phyloP scores from a whole-genome alignment of 768 basidiomycete species.

The Neoboletus brunneissimus region DNA sequence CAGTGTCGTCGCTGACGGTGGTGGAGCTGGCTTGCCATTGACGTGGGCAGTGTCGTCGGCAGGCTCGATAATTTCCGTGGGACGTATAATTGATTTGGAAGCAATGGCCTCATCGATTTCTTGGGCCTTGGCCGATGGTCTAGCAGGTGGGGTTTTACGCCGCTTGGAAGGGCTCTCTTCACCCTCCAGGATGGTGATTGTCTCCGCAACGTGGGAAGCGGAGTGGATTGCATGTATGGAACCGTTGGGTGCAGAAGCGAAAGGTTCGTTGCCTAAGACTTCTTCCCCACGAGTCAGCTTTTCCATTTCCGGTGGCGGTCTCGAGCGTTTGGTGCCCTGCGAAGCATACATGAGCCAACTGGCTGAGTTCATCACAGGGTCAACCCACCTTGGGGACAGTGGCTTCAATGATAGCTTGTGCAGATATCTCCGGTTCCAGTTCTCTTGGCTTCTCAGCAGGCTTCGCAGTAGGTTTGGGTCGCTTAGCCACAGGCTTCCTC shows the following conservation, averaged over 20 bases:
- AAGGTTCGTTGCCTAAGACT: conserved; percentile 7
- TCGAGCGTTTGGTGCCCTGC: conserved; percentile 75
- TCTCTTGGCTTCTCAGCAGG: conserved; percentile 32
- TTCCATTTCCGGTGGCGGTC: conserved; percentile 61
- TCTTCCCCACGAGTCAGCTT: conserved; percentile 24
- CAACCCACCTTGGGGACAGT: conserved; percentile 65
- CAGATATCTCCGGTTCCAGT: conserved; percentile 38
- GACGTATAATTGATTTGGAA: conserved; percentile 20
- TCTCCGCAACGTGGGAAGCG: conserved; percentile 26
- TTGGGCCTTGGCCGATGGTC: conserved; percentile 12
- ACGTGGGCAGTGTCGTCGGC: conserved; percentile 21
- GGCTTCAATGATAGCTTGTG: conserved; percentile 73
- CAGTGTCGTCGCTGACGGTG: neutral
- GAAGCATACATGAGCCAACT: conserved; percentile 6
- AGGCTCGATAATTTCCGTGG: conserved; percentile 43
- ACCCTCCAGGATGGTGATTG: conserved; percentile 38
- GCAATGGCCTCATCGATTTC: conserved; percentile 36
- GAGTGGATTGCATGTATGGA: conserved; percentile 1
- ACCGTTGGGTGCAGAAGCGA: conserved; percentile 17
- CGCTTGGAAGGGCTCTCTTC: conserved; percentile 45
- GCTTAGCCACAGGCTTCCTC: conserved; percentile 40
- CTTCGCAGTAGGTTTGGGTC: conserved; percentile 35
- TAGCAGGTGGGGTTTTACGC: conserved; percentile 39
- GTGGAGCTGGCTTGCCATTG: conserved; percentile 14
- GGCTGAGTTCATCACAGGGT: conserved; percentile 1